phyloP scores from a whole-genome alignment of 1,139 yeast species.

The Lodderomyces parapsilosis region DNA sequence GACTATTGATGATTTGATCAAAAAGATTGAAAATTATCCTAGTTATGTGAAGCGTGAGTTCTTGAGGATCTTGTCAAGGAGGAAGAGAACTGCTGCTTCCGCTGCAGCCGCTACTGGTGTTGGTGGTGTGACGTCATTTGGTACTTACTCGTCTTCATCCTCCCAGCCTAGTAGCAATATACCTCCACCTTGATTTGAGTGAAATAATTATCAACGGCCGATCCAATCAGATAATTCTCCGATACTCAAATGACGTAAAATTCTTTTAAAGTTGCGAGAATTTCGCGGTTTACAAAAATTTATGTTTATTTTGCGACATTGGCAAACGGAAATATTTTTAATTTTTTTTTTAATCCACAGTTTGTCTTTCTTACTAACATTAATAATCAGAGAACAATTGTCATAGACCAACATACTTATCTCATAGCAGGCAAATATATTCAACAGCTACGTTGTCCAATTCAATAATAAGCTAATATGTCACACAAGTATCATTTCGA shows the following conservation, averaged over 20 bases:
- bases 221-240: background rate
- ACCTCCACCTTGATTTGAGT: too few relatives aligned
- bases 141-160: background rate
- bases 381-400: too few relatives aligned
- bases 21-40: conserved; percentile 14
- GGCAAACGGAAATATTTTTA: too few relatives aligned
- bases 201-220: too few relatives aligned
- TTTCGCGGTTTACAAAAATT: too few relatives aligned
- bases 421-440: too few relatives aligned
- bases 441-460: too few relatives aligned
- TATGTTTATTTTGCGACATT: background rate
- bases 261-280: background rate
- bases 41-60: conserved; percentile 14
- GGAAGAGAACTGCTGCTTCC: too few relatives aligned
- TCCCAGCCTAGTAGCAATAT: too few relatives aligned
- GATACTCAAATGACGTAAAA: background rate
- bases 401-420: too few relatives aligned
- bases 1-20: conserved; percentile 12
- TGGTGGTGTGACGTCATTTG: background rate
- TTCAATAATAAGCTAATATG: conserved; percentile 9
- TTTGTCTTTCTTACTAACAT: background rate
- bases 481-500: conserved; percentile 59
- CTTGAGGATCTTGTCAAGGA: conserved; percentile 12
- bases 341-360: too few relatives aligned
- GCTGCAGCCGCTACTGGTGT: background rate